These are phyloP conservation scores for Dichotomocladium elegans DNA, from an alignment of 371 early-diverging fungal species.

Conservation along the genomic window DNA sequence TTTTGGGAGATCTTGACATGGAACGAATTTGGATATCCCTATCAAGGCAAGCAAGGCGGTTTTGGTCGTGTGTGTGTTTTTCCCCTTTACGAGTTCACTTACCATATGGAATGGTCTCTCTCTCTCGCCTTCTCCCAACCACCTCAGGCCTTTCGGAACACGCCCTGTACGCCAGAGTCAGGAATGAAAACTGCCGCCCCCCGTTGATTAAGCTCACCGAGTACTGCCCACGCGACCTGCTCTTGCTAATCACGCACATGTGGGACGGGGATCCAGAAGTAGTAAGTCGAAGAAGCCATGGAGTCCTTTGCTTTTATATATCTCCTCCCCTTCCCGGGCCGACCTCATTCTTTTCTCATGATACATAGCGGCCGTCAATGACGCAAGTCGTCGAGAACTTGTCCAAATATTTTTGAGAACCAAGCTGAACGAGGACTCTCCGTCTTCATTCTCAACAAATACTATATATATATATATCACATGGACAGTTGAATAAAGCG, in stretches of 20 bases:
- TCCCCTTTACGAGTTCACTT: no score
- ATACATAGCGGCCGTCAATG: conserved; percentile 70
- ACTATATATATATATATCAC: not conserved
- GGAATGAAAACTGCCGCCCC: conserved; percentile 59
- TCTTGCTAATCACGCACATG: conserved; percentile 68
- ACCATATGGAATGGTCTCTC: no score
- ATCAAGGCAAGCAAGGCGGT: conserved; percentile 52
- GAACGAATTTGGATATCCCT: conserved; percentile 71
- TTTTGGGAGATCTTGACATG: conserved; percentile 82
- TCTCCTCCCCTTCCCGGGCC: not conserved
- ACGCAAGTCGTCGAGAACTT: conserved; percentile 59
- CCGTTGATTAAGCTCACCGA: conserved; percentile 50
- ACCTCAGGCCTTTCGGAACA: conserved; percentile 31
- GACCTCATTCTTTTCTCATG: not conserved
- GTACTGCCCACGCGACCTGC: conserved; percentile 54
- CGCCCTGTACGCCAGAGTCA: conserved; percentile 45
- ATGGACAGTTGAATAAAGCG: no score
- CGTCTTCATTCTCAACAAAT: no score
- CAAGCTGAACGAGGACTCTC: no score
- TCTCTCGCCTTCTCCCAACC: no score
- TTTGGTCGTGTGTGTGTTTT: not conserved
- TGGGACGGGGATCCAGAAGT: conserved; percentile 61
- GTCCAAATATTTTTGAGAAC: conserved; percentile 55
- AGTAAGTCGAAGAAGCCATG: conserved; percentile 23
- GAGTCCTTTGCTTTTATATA: not conserved